A percentile compares a stretch with the other conserved stretches of the same genome.
Evolutionary conservation across 495 filamentous ascomycete species (phyloP).

Genomic region (Pyrenula aspistea): DNA sequence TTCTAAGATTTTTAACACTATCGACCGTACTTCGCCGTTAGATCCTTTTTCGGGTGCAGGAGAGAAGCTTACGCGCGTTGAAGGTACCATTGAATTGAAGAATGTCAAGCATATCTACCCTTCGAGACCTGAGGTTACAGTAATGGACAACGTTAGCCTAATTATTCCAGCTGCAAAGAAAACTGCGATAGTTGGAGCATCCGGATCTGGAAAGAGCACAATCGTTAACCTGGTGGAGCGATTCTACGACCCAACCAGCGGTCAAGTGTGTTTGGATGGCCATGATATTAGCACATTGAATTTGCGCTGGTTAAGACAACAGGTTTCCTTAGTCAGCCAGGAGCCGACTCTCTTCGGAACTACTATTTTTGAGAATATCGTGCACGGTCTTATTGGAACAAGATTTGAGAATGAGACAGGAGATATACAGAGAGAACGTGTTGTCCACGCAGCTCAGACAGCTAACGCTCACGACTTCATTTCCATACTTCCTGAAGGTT

Average conservation of each 20-base stretch:
- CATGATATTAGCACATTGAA: conserved; percentile 5
- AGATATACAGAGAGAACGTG: conserved; percentile 7
- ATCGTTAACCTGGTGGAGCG: conserved; percentile 34
- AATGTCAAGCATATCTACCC: conserved; percentile 47
- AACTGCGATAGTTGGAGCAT: conserved; percentile 38
- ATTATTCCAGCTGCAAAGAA: conserved; percentile 26
- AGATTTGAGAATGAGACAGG: not conserved
- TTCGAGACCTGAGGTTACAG: conserved; percentile 18
- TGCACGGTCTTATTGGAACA: conserved; percentile 2
- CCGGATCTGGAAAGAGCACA: conserved; percentile 38
- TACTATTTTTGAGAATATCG: conserved; percentile 8
- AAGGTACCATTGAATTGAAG: conserved; percentile 37
- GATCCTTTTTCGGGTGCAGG: conserved; percentile 23
- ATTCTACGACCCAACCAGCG: conserved; percentile 31
- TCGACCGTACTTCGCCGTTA: conserved; percentile 24
- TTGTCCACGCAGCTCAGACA: conserved; percentile 11
- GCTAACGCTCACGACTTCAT: conserved; percentile 30
- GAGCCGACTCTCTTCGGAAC: conserved; percentile 7
- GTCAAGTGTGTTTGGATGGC: conserved; percentile 21
- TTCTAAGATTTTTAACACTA: conserved; percentile 20
- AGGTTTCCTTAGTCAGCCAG: conserved; percentile 7
- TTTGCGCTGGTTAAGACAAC: conserved; percentile 6
- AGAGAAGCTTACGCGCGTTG: not conserved
- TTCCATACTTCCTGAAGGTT: conserved; percentile 6
- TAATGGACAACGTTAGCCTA: conserved; percentile 25